These are phyloP conservation scores for Aspergillus wentii DNA, from an alignment of 495 filamentous ascomycete genomes.

Conservation along the genomic window DNA sequence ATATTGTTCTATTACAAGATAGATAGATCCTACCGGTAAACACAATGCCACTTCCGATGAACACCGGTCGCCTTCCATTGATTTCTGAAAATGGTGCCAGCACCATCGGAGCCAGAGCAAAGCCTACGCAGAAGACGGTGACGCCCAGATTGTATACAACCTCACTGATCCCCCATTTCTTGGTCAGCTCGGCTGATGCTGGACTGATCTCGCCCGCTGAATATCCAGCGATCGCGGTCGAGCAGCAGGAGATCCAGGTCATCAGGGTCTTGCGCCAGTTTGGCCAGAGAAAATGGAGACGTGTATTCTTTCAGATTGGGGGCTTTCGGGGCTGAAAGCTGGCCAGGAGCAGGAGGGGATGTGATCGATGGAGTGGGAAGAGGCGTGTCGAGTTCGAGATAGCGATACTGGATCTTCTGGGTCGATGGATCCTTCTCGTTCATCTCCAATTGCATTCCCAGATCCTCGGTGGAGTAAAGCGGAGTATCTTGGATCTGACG, in stretches of 20 bases:
- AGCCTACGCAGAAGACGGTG: constrained; percentile 78
- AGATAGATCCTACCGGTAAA: constrained; percentile 58
- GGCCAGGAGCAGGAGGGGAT: constrained; percentile 20
- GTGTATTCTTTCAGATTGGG: constrained; percentile 65
- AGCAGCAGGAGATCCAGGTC: constrained; percentile 68
- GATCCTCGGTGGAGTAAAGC: too few species aligned
- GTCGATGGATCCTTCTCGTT: too few species aligned
- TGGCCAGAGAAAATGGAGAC: constrained; percentile 74
- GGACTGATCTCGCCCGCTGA: constrained; percentile 77
- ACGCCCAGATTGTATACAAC: constrained; percentile 71
- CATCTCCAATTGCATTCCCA: too few species aligned
- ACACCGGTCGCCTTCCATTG: constrained; percentile 76
- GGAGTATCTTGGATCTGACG: too few species aligned
- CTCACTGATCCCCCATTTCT: constrained; percentile 56
- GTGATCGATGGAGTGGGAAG: constrained; percentile 54
- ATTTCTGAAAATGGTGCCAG: constrained; percentile 89
- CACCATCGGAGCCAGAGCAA: constrained; percentile 83
- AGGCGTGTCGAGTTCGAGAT: constrained; percentile 67
- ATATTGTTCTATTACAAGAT: too few species aligned
- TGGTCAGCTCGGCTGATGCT: constrained; percentile 55
- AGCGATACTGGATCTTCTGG: constrained; percentile 63
- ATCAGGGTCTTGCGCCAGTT: constrained; percentile 61
- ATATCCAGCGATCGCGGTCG: constrained; percentile 76
- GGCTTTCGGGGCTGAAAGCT: constrained; percentile 41
- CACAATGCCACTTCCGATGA: constrained; percentile 65